Conservation (phyloP, 345 rosid genomes). For the Hirschfeldia incana region DNA sequence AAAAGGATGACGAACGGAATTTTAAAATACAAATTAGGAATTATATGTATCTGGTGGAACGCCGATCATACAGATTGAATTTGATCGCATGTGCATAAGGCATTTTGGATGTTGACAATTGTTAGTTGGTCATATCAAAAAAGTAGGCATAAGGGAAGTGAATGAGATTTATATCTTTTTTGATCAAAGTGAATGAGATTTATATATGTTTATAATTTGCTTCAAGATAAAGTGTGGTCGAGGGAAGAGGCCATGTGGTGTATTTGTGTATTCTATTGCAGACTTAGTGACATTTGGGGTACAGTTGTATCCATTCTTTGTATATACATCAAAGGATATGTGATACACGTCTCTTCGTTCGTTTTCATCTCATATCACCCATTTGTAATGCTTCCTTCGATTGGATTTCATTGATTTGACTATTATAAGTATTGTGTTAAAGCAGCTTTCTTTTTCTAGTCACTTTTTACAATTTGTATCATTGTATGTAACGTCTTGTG, state of each 20-base stretch:
- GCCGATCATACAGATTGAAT: background rate
- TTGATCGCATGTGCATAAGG: background rate
- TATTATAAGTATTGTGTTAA: conserved; percentile 20
- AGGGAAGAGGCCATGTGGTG: background rate
- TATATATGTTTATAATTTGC: background rate
- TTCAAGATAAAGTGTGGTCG: background rate
- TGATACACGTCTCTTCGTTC: conserved; percentile 23
- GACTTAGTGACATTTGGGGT: conserved; percentile 1
- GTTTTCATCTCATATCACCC: background rate
- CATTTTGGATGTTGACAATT: conserved; percentile 12
- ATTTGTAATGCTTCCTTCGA: conserved; percentile 23
- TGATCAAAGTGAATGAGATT: background rate
- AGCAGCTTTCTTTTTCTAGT: conserved; percentile 19
- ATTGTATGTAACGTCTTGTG: conserved; percentile 14
- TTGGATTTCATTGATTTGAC: conserved; percentile 32
- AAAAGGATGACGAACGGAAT: background rate
- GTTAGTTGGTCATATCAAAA: conserved; percentile 20
- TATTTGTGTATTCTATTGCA: background rate
- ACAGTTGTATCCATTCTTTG: conserved; percentile 25
- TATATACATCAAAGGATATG: conserved; percentile 8
- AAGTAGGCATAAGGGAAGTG: conserved; percentile 13
- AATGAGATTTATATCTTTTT: background rate
- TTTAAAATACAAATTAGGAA: background rate
- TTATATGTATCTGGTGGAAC: conserved; percentile 5
- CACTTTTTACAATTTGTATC: background rate